Base-by-base conservation (phyloP, 495 filamentous ascomycete genomes). In the Aspergillus nanangensis region DNA sequence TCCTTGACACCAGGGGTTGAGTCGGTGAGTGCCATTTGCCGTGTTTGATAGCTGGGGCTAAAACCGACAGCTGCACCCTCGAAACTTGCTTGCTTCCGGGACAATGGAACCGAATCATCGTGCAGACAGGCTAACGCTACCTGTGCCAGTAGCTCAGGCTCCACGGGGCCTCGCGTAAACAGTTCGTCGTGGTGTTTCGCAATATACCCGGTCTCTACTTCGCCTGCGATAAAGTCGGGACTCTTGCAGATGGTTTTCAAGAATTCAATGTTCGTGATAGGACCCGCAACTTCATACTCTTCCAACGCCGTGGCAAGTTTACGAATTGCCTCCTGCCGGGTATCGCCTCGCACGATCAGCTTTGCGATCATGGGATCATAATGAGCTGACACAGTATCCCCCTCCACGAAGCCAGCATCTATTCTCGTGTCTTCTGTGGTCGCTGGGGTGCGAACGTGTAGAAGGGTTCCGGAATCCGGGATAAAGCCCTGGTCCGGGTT, bases 291-390 rank as follows among this genome's bases (percentile, higher is more conserved):
- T 65, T 98, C 89, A 59, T 97, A 98, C 41, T 90, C 78, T 47
- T 88, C 86, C 20, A 97, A 65, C 2, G 92, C 92, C n/a, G 79
- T 66, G 27, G 81, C 79, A 22, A 97, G 71, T 57, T 88, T 95
- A 49, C 86, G 81, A 44, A 97, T 81, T 14, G 93, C 89, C 15
- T 85, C 84, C 61, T 87, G 79, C 22, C 93, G 78, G 44, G 83
- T 82, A 33, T 74, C 75, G 14, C 87, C 94, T 20, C 82, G 76
- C n/a, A 96, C 90, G 50, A 99, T 97, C 44, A 99, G 75, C 63
- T 99, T 99, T 33, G 94, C 86, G 50, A 99, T 96, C 93, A 99
- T 97, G 4, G 93, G 92, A 53, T 99, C 93, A 65, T 97, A 99
- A 42, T 93, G 83, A n/a, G 90, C 86, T 0, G 90, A 94, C 1